Base-by-base conservation (phyloP, 2,329 filamentous ascomycete species). In the Xylariaceae sp. region DNA sequence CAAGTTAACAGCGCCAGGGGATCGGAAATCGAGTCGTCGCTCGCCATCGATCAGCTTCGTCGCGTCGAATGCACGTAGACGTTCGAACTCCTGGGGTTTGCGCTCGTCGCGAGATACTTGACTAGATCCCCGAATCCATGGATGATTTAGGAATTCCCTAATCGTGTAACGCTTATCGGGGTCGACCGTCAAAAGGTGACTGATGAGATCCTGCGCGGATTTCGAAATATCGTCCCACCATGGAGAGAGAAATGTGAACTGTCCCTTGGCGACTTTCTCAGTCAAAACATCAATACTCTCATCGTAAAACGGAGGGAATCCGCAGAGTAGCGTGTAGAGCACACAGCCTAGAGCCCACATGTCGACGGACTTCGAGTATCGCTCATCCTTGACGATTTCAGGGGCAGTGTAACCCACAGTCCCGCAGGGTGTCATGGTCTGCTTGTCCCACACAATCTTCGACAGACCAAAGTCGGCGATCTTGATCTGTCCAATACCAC, bases 171-270 rank as follows among this genome's bases (percentile, higher is more conserved):
- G 87, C 80, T 96, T 93, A 62, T 96, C 91, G 0, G 94, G 94
- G 66, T 99, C 92, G 61, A 99, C 94, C 0, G 91, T 95, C 62
- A 99, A 78, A 0, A 99, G 83, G 73, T 99, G 94, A 3, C 89
- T 90, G 59, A 99, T 93, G 8, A 99, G 80, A 69, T 99, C 93
- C 73, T 97, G 91, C 0, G 94, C 94, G 2, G 90, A 88, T 73
- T 94, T 92, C 62, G 93, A 97, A 62, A 99, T 97, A 60, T 97
- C 92, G 67, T 99, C 94, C 94, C 94, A 99, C 94, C 94, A 99
- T 0, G 94, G 94, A 2, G 93, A 97, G 49, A 99, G 78, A 78
- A 99, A 99, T 0, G 94, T 97, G 73, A 94, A 99, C 76, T 97
- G 92, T 53, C 94, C 94, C 70, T 90, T 88, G 35, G 94, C 94